These are phyloP conservation scores for Quercus variabilis DNA, from an alignment of 306 rosid genomes.

Conservation along the genomic window DNA sequence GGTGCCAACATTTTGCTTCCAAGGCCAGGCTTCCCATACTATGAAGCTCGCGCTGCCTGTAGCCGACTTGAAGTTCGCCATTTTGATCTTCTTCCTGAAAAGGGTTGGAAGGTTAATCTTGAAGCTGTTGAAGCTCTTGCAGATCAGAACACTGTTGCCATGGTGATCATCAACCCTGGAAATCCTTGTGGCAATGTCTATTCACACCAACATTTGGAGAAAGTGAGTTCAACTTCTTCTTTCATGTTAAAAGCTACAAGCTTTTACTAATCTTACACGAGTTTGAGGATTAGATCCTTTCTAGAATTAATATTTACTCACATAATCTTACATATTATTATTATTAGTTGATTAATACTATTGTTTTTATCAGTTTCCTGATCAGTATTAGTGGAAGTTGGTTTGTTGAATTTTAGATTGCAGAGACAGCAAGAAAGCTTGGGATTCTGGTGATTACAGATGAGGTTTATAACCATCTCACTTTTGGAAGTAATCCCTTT, in stretches of 20 bases:
- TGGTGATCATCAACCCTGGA: constrained; percentile 34
- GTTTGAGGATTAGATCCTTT: too few species aligned
- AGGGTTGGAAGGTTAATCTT: constrained; percentile 34
- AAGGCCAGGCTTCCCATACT: constrained; percentile 24
- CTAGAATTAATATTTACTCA: too few species aligned
- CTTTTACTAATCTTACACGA: too few species aligned
- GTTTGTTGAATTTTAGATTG: constrained; percentile 23
- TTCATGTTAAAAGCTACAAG: background rate
- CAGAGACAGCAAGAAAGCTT: constrained; percentile 49
- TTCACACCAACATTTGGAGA: constrained; percentile 21
- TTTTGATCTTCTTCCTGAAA: constrained; percentile 24
- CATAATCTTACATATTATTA: background rate
- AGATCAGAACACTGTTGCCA: constrained; percentile 28
- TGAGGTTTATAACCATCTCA: constrained; percentile 39
- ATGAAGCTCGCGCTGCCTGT: constrained; percentile 13
- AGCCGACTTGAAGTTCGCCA: constrained; percentile 22
- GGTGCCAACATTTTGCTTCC: constrained; percentile 37
- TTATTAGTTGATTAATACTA: background rate
- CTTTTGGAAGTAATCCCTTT: constrained; percentile 38
- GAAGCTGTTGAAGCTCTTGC: constrained; percentile 24
- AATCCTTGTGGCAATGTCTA: constrained; percentile 41
- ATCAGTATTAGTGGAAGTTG: background rate
- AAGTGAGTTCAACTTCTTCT: constrained; percentile 6
- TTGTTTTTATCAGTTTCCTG: background rate
- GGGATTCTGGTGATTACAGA: constrained; percentile 41